Base-by-base conservation (phyloP, 208 protist species). In the Sergeia podlipaevii region DNA sequence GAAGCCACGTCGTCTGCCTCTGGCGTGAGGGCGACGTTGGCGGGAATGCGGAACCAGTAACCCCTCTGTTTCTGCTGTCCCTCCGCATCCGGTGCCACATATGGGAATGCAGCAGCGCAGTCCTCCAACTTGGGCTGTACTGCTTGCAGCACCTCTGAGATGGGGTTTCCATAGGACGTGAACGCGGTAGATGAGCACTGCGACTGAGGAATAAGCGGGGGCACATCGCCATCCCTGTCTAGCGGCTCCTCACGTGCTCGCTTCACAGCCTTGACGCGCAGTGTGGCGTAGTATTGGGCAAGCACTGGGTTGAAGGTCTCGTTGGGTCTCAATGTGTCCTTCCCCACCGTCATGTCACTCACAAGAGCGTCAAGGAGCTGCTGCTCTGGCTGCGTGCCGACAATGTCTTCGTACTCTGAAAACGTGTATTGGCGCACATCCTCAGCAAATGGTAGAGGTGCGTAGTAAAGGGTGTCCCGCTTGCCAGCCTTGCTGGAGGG, bases 231-330 rank as follows among this genome's bases (percentile, higher is more conserved):
- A 27, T 50, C 34, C 4, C n/a, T 37, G 2, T 33, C 48, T 15
- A 7, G n/a, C n/a, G n/a, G 39, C 44, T 11, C 10, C 17, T 11
- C 20, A 36, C 26, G 10, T 49, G 24, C 18, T 50, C 7, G 37
- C 1, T 53, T 27, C 29, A 37, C 28, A 13, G 80, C 43, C 70
- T 70, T 80, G 13, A 44, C 49, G 15, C 74, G 73, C 18, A 96
- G 45, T 26, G 63, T 78, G 36, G 82, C 83, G 62, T 96, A 96
- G 44, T 85, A 95, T 54, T 91, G 69, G 61, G 96, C 86, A 0
- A 95, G 18, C 2, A 77, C 44, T 3, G 95, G 95, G 52, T 97
- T 97, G 66, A 89, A 96, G 0, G 74, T 93, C 2, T 86, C 53
- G 2, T 70, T 47, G 6, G 90, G 92, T 17, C 70, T 58, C 18